A percentile compares a stretch with the other conserved stretches of the same genome.
These are phyloP conservation scores for Ogataea saltuana DNA, from an alignment of 805 yeast genomes.

Conservation along the genomic window DNA sequence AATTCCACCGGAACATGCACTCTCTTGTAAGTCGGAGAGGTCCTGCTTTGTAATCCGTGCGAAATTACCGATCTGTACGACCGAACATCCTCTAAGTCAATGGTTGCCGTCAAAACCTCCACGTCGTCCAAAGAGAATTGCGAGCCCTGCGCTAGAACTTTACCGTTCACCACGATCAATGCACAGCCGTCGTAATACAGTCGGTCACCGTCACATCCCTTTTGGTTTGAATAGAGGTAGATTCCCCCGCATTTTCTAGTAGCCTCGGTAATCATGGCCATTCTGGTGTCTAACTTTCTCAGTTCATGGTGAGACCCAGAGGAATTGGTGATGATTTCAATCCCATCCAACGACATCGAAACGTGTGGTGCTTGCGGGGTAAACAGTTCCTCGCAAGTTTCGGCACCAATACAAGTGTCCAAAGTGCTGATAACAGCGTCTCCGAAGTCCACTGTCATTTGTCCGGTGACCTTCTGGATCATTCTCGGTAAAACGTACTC, in stretches of 20 bases:
- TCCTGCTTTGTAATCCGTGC: slow-evolving; percentile 68
- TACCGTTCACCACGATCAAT: slow-evolving; percentile 86
- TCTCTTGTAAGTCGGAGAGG: slow-evolving; percentile 47
- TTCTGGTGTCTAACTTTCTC: slow-evolving; percentile 81
- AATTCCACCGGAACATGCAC: slow-evolving; percentile 65
- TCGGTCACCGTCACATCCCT: slow-evolving; percentile 98
- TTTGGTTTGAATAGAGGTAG: slow-evolving; percentile 89
- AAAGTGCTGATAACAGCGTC: slow-evolving; percentile 83
- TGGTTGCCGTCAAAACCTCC: slow-evolving; percentile 93
- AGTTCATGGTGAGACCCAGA: slow-evolving; percentile 98
- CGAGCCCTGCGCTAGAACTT: slow-evolving; percentile 87
- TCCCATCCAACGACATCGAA: slow-evolving; percentile 89
- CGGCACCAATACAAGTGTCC: slow-evolving; percentile 93
- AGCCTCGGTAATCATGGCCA: slow-evolving; percentile 85
- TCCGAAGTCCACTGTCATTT: slow-evolving; percentile 73
- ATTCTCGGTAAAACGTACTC: slow-evolving; percentile 67
- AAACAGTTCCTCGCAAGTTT: slow-evolving; percentile 96
- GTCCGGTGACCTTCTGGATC: slow-evolving; percentile 67
- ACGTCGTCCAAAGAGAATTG: slow-evolving; percentile 91
- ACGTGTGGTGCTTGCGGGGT: slow-evolving; percentile 97
- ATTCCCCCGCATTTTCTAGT: slow-evolving; percentile 97
- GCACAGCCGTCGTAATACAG: slow-evolving; percentile 98
- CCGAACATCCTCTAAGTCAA: slow-evolving; percentile 89
- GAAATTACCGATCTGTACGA: slow-evolving; percentile 73
- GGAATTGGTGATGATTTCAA: slow-evolving; percentile 94